Conservation (phyloP, 345 rosid species). For the Bruguiera parviflora region DNA sequence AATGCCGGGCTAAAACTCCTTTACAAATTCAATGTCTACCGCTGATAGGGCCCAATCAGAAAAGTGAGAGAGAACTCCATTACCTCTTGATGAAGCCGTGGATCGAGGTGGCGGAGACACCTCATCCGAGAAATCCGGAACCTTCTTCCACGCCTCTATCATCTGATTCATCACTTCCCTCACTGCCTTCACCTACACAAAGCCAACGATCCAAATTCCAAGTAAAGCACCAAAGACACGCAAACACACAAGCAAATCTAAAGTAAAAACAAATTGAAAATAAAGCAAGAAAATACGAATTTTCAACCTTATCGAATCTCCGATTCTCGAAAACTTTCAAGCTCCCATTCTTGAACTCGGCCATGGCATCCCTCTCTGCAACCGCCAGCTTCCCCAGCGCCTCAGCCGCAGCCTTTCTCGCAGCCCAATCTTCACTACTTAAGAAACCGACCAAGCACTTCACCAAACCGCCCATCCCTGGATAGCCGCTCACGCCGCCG, state of each 20-base stretch:
- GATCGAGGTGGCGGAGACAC: slow-evolving; percentile 66
- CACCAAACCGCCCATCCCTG: slow-evolving; percentile 41
- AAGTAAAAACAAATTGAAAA: slow-evolving; percentile 7
- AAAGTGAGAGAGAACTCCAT: neutral
- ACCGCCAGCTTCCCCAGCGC: slow-evolving; percentile 68
- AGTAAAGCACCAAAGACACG: neutral
- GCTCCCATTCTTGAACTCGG: slow-evolving; percentile 62
- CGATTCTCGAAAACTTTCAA: slow-evolving; percentile 68
- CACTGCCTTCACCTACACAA: slow-evolving; percentile 71
- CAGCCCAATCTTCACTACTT: slow-evolving; percentile 77
- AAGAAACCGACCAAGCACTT: slow-evolving; percentile 61
- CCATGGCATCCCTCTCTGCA: slow-evolving; percentile 61
- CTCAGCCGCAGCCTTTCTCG: slow-evolving; percentile 87
- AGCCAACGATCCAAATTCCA: slow-evolving; percentile 2
- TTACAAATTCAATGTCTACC: too few relatives aligned
- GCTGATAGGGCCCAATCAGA: too few relatives aligned
- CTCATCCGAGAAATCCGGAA: slow-evolving; percentile 80
- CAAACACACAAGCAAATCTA: neutral
- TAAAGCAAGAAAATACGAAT: neutral
- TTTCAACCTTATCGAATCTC: slow-evolving; percentile 72
- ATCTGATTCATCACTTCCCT: slow-evolving; percentile 88
- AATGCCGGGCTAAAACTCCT: too few relatives aligned
- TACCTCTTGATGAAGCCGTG: slow-evolving; percentile 67
- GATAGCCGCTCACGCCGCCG: slow-evolving; percentile 49
- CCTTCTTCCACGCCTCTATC: slow-evolving; percentile 91